phyloP scores from a whole-genome alignment of 345 rosid species.

The Capsella bursapastoris region DNA sequence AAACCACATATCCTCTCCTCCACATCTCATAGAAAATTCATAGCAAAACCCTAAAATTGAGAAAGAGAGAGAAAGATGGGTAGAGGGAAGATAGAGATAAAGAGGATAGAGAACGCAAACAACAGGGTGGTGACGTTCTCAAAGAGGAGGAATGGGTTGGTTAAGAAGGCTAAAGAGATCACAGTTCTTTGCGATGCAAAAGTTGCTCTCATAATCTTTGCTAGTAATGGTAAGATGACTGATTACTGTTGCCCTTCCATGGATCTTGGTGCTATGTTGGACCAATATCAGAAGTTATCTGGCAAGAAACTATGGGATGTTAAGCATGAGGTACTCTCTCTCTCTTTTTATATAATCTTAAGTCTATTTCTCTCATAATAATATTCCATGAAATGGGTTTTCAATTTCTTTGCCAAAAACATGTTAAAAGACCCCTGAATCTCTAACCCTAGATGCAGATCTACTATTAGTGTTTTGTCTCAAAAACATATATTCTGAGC shows the following conservation, averaged over 20 bases:
- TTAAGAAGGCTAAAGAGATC: constrained; percentile 82
- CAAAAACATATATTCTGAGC: constrained; percentile 31
- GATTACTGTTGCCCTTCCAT: constrained; percentile 70
- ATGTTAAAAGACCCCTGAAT: constrained; percentile 51
- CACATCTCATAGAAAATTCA: constrained; percentile 31
- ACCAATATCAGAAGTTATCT: constrained; percentile 71
- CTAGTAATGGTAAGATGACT: constrained; percentile 69
- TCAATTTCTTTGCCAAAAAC: constrained; percentile 48
- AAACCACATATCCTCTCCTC: constrained; percentile 35
- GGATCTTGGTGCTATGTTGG: constrained; percentile 72
- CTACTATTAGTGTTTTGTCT: constrained; percentile 49
- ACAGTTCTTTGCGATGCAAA: constrained; percentile 78
- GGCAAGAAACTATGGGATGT: constrained; percentile 93
- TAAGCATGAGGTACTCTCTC: constrained; percentile 80
- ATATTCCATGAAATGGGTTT: constrained; percentile 30
- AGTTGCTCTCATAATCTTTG: constrained; percentile 72
- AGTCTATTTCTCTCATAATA: constrained; percentile 3
- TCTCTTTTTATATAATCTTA: background rate
- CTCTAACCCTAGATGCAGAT: constrained; percentile 60
- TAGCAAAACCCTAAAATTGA: constrained; percentile 30
- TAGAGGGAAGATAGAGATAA: constrained; percentile 83
- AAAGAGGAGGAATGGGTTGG: constrained; percentile 74
- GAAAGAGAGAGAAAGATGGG: constrained; percentile 56
- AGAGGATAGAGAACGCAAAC: constrained; percentile 77
- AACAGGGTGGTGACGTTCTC: constrained; percentile 81